Base-by-base conservation (phyloP, 2,329 filamentous ascomycete species). In the Fusarium gaditjirri region DNA sequence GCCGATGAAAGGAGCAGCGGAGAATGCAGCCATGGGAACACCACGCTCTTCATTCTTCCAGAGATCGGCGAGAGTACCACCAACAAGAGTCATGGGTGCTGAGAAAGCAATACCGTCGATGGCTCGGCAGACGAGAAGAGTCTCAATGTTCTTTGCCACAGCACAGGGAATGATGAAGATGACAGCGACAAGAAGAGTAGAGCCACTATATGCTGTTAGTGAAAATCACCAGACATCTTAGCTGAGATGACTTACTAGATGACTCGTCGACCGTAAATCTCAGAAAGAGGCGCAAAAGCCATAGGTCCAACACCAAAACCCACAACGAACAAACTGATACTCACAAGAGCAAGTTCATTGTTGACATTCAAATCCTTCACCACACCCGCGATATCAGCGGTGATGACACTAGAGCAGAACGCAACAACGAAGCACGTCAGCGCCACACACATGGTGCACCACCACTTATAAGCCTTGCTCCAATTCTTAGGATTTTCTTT, bases 101-200 rank as follows among this genome's bases (percentile, higher is more conserved):
- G 92, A 94, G 79, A 95, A 95, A 10, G 92, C 92, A 61, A 96
- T 93, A 49, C 94, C 94, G 70, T 94, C 93, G 65, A 97, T 93
- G 49, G 90, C 85, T 68, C 94, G 89, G 78, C 91, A 94, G 31
- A 94, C 90, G 10, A 97, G 84, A 12, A 97, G 86, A 0, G 93
- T 96, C 27, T 82, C 87, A 35, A 95, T 93, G 73, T 95, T 96
- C 75, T 91, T 85, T 8, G 93, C 85, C 0, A 95, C 88, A 3
- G 93, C 93, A 71, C 92, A 93, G 3, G 93, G 93, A 65, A 97
- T 93, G 72, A 94, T 87, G 81, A 96, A 96, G 53, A 96, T 81
- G 33, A 95, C 89, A 5, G 93, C 93, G 0, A 94, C 8, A 2
- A 91, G 80, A 0, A 95, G 81, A 0, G 93, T 94, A 2, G 88